Base-by-base conservation (phyloP, 2,329 filamentous ascomycete genomes). In the Claviceps arundinis region DNA sequence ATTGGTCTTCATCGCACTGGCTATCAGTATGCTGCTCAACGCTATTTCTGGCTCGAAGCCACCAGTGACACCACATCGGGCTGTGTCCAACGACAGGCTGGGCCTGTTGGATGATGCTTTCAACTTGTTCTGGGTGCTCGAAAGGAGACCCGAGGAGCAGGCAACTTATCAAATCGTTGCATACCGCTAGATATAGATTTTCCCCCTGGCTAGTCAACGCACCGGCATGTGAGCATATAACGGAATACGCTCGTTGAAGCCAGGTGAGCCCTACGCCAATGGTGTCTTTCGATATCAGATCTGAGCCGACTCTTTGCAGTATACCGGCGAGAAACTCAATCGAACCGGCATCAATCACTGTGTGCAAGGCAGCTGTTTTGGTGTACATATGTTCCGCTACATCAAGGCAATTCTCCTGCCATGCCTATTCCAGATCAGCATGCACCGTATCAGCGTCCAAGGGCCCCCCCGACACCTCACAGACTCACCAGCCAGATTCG, bases 311-410 rank as follows among this genome's bases (percentile, higher is more conserved):
- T 54, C 85, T 81, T 56, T 83, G 87, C 7, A 89, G 72, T 2
- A 84, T 69, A 58, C 89, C 82, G 4, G 82, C 76, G 44, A 90
- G 67, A 40, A 70, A 73, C 62, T 90, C 84, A 2, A 75, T 72
- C 1, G 73, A 73, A 2, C 65, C 56, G 0, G 74, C 65, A 44
- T 82, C 74, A 2, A 78, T 62, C 1, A 50, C 60, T 22, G 60
- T 61, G 40, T 59, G 64, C 9, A 68, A 64, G n/a, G 55, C 68
- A 59, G 70, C 67, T 1, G 80, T 67, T 59, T 86, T 86, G 38
- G 66, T 67, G 64, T 84, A 90, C 73, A 93, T 81, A 64, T 88
- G 81, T 51, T 95, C 87, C 30, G 87, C 87, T 47, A 89, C 77
- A 53, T 91, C 85, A 14, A 85, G 72, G 42, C 84, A 78, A 42